phyloP scores from a whole-genome alignment of 2,329 filamentous ascomycete genomes.

The Neodidymelliopsis sp. region DNA sequence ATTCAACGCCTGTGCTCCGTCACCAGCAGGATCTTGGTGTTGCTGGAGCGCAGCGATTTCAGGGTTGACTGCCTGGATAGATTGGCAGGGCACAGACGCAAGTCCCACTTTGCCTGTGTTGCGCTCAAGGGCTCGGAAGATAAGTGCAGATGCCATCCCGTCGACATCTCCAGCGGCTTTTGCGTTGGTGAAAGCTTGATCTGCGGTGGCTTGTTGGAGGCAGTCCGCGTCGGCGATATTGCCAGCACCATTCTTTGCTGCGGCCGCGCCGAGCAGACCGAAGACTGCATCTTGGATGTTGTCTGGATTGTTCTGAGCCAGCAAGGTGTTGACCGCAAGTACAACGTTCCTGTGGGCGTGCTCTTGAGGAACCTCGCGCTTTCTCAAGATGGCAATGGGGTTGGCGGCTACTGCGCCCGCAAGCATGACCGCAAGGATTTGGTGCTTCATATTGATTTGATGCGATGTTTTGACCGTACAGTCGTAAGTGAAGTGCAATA shows the following conservation, averaged over 20 bases:
- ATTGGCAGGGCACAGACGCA: conserved; percentile 64
- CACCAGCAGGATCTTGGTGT: conserved; percentile 72
- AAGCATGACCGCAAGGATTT: conserved; percentile 40
- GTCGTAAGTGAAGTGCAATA: conserved; percentile 17
- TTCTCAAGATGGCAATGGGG: conserved; percentile 31
- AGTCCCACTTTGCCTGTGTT: conserved; percentile 67
- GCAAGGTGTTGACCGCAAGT: conserved; percentile 52
- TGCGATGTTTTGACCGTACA: neutral
- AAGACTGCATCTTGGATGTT: conserved; percentile 60
- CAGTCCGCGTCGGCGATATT: conserved; percentile 63
- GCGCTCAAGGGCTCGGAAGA: conserved; percentile 64
- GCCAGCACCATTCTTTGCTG: conserved; percentile 59
- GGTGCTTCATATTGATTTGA: conserved; percentile 43
- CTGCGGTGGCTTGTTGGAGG: conserved; percentile 65
- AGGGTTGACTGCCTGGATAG: conserved; percentile 65
- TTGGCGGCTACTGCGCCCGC: conserved; percentile 39
- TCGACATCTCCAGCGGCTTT: conserved; percentile 61
- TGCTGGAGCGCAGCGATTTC: conserved; percentile 70
- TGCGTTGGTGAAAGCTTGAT: conserved; percentile 68
- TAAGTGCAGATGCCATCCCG: conserved; percentile 62
- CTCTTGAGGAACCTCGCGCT: conserved; percentile 65
- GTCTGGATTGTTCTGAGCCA: conserved; percentile 58
- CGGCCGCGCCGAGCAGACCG: conserved; percentile 60
- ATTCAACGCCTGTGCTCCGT: conserved; percentile 64
- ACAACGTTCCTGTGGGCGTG: conserved; percentile 63